These are phyloP conservation scores for Chlorella sp. DNA, from an alignment of 139 green algal species.

Conservation along the genomic window DNA sequence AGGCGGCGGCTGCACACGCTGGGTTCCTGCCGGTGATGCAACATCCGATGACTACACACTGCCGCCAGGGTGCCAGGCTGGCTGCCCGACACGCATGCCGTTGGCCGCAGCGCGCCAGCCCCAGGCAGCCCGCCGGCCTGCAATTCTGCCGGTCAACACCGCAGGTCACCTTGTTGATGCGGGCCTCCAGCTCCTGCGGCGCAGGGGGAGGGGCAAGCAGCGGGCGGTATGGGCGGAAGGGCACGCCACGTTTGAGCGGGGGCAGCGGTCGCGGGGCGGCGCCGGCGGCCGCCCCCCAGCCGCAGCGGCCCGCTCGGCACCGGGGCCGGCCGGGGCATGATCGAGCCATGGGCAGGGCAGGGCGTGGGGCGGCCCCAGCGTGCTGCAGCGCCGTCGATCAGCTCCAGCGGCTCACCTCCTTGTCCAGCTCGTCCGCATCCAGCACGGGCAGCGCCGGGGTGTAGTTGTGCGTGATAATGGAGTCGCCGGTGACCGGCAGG, in stretches of 20 bases:
- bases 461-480: slow-evolving; percentile 74
- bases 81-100: too few relatives aligned
- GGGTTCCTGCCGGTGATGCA: too few relatives aligned
- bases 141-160: too few relatives aligned
- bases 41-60: too few relatives aligned
- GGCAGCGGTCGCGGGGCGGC: not conserved
- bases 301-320: not conserved
- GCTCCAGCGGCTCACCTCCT: slow-evolving; percentile 56
- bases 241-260: too few relatives aligned
- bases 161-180: slow-evolving; percentile 47
- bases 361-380: too few relatives aligned
- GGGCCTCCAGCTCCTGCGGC: slow-evolving; percentile 72
- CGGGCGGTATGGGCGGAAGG: not conserved
- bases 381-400: not conserved
- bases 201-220: not conserved
- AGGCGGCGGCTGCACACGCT: too few relatives aligned
- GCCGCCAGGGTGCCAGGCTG: too few relatives aligned
- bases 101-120: too few relatives aligned
- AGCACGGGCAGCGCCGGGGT: slow-evolving; percentile 70
- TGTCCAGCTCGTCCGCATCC: slow-evolving; percentile 56
- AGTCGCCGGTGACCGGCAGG: slow-evolving; percentile 68
- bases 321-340: too few relatives aligned
- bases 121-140: not conserved
- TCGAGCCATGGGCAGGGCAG: too few relatives aligned
- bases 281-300: not conserved